Evolutionary conservation across 176 grass and related monocot genomes (phyloP), one percentile per base, ranked within the genome.

Genomic region (Alopecurus myosuroides): DNA sequence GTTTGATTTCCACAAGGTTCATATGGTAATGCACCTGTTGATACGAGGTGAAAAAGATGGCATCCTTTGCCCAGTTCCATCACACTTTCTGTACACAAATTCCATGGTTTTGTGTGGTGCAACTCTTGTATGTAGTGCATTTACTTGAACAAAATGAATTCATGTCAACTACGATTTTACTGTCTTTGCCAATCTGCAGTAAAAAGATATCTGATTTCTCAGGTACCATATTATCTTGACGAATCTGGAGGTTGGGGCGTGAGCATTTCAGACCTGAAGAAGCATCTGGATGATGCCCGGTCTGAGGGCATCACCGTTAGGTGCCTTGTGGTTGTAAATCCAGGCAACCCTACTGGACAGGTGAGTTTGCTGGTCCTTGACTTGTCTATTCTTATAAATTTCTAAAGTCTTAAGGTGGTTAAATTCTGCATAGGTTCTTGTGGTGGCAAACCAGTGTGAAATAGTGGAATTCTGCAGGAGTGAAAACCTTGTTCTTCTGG

Each of bases 291-390:
- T 52, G 78, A n/a, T 84, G 89, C 91, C 19, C 75, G 89, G 57
- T 86, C 89, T 60, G 88, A 84, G 14, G 91, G 91, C 30, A 61
- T 93, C 53, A 57, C 19, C 40, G 91, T 97, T 25, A 93, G 91
- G 66, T 91, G 81, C 74, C 84, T 97, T 45, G 82, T 97, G 72
- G 94, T 96, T 60, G 82, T 97, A 82, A 97, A 97, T 84, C 94
- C 94, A 50, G 90, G 92, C 11, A 97, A 97, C 51, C 92, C 94
- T 81, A 94, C 92, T 84, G 92, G 94, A 45, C 90, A 97, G 78
- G 94, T 94, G 56, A 68, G 31, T 82, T 82, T 45, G 48, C 3
- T 9, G 56, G 42, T 78, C 20, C 85, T 23, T 51, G 9, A 34
- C 52, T 29, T 31, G 12, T 26, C 1, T 48, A 31, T 71, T 83